These are phyloP conservation scores for Hortaea werneckii DNA, from an alignment of 2,329 filamentous ascomycete species.

Conservation along the genomic window DNA sequence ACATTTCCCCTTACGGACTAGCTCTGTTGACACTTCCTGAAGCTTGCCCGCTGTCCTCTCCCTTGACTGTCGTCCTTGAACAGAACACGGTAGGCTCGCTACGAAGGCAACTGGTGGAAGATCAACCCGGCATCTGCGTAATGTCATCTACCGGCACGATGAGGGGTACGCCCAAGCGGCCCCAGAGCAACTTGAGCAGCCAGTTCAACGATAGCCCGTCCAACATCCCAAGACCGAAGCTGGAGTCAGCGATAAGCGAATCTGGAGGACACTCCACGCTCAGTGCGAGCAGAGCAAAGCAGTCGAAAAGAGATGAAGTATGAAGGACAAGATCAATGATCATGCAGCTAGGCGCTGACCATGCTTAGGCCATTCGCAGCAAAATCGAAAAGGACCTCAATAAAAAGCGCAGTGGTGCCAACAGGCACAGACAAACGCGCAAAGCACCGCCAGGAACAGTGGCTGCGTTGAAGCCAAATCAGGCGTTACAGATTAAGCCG, in stretches of 20 bases:
- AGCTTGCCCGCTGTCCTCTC: no score
- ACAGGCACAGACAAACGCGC: conserved; percentile 71
- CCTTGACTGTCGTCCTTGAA: no score
- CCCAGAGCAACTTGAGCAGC: conserved; percentile 6
- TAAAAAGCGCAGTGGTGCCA: conserved; percentile 83
- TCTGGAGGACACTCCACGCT: conserved; percentile 52
- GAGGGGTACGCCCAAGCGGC: conserved; percentile 61
- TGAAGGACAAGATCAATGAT: background rate
- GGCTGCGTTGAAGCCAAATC: conserved; percentile 87
- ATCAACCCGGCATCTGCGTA: conserved; percentile 10
- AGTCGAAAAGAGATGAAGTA: conserved; percentile 98
- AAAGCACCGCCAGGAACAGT: conserved; percentile 96
- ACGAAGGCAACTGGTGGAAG: no score
- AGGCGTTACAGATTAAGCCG: conserved; percentile 95
- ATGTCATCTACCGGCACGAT: conserved; percentile 56
- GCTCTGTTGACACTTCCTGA: no score
- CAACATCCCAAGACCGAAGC: conserved; percentile 61
- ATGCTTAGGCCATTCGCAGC: conserved; percentile 72
- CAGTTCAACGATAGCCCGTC: conserved; percentile 54
- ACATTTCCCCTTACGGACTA: no score
- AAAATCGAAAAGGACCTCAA: conserved; percentile 96
- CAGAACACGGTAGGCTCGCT: no score
- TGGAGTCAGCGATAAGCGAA: conserved; percentile 49
- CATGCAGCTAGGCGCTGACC: background rate
- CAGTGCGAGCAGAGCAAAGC: conserved; percentile 90